Conservation (phyloP, 345 rosid species). For the Psidium friedrichsthalianum region DNA sequence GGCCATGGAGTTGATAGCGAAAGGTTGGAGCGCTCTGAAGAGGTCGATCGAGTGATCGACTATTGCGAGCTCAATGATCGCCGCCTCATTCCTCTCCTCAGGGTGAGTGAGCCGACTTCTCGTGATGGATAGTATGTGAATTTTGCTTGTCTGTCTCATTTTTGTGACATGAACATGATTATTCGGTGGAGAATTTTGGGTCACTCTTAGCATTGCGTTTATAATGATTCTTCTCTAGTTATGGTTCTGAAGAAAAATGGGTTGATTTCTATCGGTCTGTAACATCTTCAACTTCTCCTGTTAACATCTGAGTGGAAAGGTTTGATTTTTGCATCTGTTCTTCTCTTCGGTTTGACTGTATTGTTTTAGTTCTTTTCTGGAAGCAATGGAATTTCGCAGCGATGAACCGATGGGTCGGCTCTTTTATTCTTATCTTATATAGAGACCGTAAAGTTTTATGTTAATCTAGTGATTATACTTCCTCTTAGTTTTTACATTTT, state of each 20-base stretch:
- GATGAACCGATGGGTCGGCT: background rate
- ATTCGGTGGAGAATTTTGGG: background rate
- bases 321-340: background rate
- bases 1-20: constrained; percentile 84
- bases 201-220: too few species aligned
- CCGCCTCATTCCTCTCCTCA: constrained; percentile 77
- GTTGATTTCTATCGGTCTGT: background rate
- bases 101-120: constrained; percentile 22
- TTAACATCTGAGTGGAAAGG: background rate
- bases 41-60: constrained; percentile 86
- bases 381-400: background rate
- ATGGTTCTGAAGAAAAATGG: background rate
- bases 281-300: background rate
- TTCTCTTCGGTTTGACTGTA: background rate
- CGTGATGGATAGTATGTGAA: too few species aligned
- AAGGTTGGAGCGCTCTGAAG: constrained; percentile 81
- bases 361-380: background rate
- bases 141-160: background rate
- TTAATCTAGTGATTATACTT: background rate
- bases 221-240: too few species aligned
- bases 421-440: background rate
- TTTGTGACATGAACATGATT: background rate
- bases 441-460: background rate
- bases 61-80: constrained; percentile 75
- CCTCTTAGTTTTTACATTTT: background rate